Evolutionary conservation across 768 basidiomycete genomes (phyloP).

Genomic region (Tricholoma flavovirens): DNA sequence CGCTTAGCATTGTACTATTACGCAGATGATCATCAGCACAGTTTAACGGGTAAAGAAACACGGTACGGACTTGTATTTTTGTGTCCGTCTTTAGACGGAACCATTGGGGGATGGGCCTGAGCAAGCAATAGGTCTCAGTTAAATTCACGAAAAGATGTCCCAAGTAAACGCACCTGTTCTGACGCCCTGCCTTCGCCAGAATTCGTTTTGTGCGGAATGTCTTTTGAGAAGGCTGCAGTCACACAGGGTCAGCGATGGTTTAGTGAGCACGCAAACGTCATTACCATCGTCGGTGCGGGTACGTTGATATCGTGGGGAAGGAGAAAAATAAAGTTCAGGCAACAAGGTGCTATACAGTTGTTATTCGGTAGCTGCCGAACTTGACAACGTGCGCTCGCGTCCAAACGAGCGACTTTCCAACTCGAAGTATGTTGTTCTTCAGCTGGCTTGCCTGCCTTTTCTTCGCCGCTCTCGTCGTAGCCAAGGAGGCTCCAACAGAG

Average conservation of each 20-base stretch:
- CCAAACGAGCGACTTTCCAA: neutral
- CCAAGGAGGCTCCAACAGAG: slow-evolving; percentile 41
- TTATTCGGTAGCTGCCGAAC: slow-evolving; percentile 13
- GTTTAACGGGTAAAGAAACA: neutral
- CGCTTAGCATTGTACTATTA: slow-evolving; percentile 88
- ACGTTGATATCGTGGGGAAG: slow-evolving; percentile 25
- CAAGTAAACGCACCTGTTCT: slow-evolving; percentile 73
- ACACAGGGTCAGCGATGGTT: slow-evolving; percentile 7
- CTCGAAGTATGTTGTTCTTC: slow-evolving; percentile 43
- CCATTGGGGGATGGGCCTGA: slow-evolving; percentile 97
- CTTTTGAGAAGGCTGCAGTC: slow-evolving; percentile 97
- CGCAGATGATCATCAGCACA: slow-evolving; percentile 7
- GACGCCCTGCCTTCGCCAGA: slow-evolving; percentile 91
- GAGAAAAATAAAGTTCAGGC: slow-evolving; percentile 28
- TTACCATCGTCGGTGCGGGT: slow-evolving; percentile 39
- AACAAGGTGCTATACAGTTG: slow-evolving; percentile 30
- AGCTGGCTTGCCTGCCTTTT: slow-evolving; percentile 42
- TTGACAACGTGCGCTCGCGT: too few species aligned
- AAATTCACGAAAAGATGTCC: neutral
- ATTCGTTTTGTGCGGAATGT: slow-evolving; percentile 95
- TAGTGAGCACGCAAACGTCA: slow-evolving; percentile 1
- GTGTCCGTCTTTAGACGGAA: slow-evolving; percentile 96
- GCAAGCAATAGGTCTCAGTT: neutral
- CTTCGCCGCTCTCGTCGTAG: slow-evolving; percentile 42
- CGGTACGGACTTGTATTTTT: slow-evolving; percentile 74